Conservation (phyloP, 345 rosid species). For the Bruguiera parviflora region DNA sequence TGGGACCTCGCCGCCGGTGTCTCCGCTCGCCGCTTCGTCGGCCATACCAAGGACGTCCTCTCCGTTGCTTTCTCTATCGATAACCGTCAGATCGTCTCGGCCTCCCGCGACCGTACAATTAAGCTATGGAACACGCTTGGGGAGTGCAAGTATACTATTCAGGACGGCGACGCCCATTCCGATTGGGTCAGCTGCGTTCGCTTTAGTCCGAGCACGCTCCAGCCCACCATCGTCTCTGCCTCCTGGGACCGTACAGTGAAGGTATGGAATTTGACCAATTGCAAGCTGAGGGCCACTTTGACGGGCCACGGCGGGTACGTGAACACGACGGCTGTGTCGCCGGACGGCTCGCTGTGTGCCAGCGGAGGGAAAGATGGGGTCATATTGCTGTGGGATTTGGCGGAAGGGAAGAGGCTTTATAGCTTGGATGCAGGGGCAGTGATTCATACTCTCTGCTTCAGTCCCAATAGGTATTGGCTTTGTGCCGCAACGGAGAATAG, state of each 20-base stretch:
- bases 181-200: slow-evolving; percentile 98
- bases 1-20: slow-evolving; percentile 81
- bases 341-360: slow-evolving; percentile 91
- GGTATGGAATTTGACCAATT: slow-evolving; percentile 92
- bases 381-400: slow-evolving; percentile 90
- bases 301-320: slow-evolving; percentile 81
- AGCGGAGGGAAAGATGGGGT: slow-evolving; percentile 95
- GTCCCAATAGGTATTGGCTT: slow-evolving; percentile 99
- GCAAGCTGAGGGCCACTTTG: slow-evolving; percentile 74
- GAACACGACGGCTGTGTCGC: slow-evolving; percentile 89
- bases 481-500: slow-evolving; percentile 94
- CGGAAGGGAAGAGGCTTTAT: slow-evolving; percentile 91
- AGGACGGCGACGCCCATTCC: slow-evolving; percentile 71
- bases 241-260: slow-evolving; percentile 87
- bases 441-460: slow-evolving; percentile 79
- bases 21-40: slow-evolving; percentile 84
- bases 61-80: slow-evolving; percentile 95
- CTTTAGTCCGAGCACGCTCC: slow-evolving; percentile 71
- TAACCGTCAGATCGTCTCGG: slow-evolving; percentile 96
- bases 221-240: slow-evolving; percentile 91
- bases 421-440: slow-evolving; percentile 77
- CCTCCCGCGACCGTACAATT: slow-evolving; percentile 88
- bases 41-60: slow-evolving; percentile 89
- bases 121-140: slow-evolving; percentile 96
- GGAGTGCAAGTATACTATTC: slow-evolving; percentile 95